Percentiles rank a stretch among this genome's conserved stretches.
phyloP scores from a whole-genome alignment of 768 basidiomycete genomes.

The Jaapia argillacea region DNA sequence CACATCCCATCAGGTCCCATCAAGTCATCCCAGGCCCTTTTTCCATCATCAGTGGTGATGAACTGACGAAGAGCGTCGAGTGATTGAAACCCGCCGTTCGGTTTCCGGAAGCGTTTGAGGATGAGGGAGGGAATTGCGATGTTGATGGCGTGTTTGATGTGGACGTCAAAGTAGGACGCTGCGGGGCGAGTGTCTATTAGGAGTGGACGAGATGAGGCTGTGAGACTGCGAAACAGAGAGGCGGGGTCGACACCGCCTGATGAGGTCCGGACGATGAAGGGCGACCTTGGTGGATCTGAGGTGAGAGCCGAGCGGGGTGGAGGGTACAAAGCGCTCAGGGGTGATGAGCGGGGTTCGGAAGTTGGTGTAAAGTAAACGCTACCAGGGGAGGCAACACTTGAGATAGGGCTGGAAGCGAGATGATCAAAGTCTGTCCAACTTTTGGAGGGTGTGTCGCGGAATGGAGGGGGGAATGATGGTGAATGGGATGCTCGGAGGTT shows the following conservation, averaged over 20 bases:
- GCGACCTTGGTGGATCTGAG: conserved; percentile 8
- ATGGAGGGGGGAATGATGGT: not conserved
- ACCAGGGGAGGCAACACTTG: conserved; percentile 26
- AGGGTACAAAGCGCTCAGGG: conserved; percentile 1
- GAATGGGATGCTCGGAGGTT: not conserved
- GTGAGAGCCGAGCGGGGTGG: conserved; percentile 15
- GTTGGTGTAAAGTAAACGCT: conserved; percentile 45
- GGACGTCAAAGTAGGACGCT: conserved; percentile 51
- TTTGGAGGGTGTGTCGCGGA: conserved; percentile 9
- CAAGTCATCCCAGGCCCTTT: conserved; percentile 58
- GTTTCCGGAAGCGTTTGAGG: conserved; percentile 73
- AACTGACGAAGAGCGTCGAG: conserved; percentile 69
- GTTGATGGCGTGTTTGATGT: conserved; percentile 65
- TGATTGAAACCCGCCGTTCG: conserved; percentile 54
- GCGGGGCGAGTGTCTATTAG: conserved; percentile 78
- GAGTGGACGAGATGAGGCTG: conserved; percentile 43
- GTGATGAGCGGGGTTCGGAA: conserved; percentile 21
- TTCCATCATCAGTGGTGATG: conserved; percentile 71
- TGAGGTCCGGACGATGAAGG: not conserved
- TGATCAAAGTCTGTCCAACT: conserved; percentile 21
- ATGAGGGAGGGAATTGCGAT: conserved; percentile 86
- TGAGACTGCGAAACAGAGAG: conserved; percentile 37
- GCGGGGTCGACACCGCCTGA: conserved; percentile 32
- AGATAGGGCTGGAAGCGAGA: conserved; percentile 33
- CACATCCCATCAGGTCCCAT: conserved; percentile 41